Evolutionary conservation across 352 stramenopile species (phyloP).

Genomic region (Pythium periplocum): DNA sequence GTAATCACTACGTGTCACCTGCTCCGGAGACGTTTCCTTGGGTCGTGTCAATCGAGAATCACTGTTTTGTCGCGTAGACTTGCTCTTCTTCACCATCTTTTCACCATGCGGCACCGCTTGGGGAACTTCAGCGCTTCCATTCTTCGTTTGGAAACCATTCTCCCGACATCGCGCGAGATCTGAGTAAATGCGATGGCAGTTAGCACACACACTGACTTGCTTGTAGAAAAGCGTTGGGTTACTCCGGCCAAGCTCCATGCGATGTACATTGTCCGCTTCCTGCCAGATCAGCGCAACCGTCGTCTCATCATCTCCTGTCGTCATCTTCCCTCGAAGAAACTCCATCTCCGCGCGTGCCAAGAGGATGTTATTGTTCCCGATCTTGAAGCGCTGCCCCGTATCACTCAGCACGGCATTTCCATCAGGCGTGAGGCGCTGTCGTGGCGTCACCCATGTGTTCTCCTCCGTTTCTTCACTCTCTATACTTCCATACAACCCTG

Average conservation of each 20-base stretch:
- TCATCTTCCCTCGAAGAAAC: conserved; percentile 27
- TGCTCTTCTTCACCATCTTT: background rate
- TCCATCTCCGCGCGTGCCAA: conserved; percentile 52
- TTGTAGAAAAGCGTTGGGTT: conserved; percentile 79
- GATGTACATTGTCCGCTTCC: conserved; percentile 54
- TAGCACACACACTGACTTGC: conserved; percentile 61
- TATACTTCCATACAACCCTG: conserved; percentile 24
- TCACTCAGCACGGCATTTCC: conserved; percentile 24
- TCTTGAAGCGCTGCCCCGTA: conserved; percentile 51
- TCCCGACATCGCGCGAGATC: conserved; percentile 49
- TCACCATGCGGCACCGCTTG: background rate
- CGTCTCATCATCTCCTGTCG: background rate
- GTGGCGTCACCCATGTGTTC: conserved; percentile 1
- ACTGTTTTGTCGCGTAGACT: background rate
- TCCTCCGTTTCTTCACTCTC: conserved; percentile 1
- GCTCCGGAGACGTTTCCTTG: conserved; percentile 1
- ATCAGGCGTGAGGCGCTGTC: background rate
- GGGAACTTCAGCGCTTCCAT: too few relatives aligned
- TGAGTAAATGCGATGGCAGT: conserved; percentile 70
- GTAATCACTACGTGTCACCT: conserved; percentile 6
- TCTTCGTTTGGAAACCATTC: conserved; percentile 31
- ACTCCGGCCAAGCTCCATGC: conserved; percentile 50
- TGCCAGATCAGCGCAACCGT: conserved; percentile 49
- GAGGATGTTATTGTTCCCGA: conserved; percentile 71
- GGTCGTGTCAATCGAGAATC: background rate